Percentiles rank a stretch among this genome's conserved stretches.
phyloP scores from a whole-genome alignment of 2,329 filamentous ascomycete species.

The Neofusicoccum umdonicola region DNA sequence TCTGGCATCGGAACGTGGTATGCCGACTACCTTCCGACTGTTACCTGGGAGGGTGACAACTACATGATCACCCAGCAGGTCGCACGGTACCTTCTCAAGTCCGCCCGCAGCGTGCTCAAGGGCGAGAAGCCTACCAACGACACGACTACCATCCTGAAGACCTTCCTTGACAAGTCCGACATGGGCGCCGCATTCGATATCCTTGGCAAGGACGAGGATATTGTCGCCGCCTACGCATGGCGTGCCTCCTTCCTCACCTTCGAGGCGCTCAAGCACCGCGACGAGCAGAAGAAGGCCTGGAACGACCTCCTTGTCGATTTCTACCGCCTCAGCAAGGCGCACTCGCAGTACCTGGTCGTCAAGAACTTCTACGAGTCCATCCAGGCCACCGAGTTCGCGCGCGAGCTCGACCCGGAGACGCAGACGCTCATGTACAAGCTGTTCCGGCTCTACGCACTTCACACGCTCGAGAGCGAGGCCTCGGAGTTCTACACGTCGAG shows the following conservation, averaged over 20 bases:
- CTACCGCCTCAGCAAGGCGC: constrained; percentile 71
- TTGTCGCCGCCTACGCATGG: constrained; percentile 74
- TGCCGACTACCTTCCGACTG: constrained; percentile 69
- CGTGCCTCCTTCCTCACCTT: constrained; percentile 72
- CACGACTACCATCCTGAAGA: constrained; percentile 64
- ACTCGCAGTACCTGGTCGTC: constrained; percentile 74
- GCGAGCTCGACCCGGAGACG: constrained; percentile 58
- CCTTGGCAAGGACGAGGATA: constrained; percentile 65
- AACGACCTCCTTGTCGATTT: constrained; percentile 77
- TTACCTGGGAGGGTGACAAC: constrained; percentile 76
- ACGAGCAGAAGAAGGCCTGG: constrained; percentile 73
- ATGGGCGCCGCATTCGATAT: constrained; percentile 73
- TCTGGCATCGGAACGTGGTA: constrained; percentile 75
- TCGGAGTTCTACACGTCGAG: constrained; percentile 70
- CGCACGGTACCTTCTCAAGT: constrained; percentile 71
- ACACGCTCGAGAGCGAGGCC: constrained; percentile 67
- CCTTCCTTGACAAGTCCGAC: constrained; percentile 64
- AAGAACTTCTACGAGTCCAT: constrained; percentile 76
- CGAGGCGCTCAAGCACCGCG: constrained; percentile 70
- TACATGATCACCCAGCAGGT: constrained; percentile 83
- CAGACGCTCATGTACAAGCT: constrained; percentile 61
- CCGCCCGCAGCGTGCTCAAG: constrained; percentile 66
- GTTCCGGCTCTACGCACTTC: constrained; percentile 63
- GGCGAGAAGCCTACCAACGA: constrained; percentile 65
- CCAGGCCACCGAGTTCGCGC: constrained; percentile 52